These are phyloP conservation scores for Magnaporthiopsis rhizophila DNA, from an alignment of 2,329 filamentous ascomycete species.

Conservation along the genomic window DNA sequence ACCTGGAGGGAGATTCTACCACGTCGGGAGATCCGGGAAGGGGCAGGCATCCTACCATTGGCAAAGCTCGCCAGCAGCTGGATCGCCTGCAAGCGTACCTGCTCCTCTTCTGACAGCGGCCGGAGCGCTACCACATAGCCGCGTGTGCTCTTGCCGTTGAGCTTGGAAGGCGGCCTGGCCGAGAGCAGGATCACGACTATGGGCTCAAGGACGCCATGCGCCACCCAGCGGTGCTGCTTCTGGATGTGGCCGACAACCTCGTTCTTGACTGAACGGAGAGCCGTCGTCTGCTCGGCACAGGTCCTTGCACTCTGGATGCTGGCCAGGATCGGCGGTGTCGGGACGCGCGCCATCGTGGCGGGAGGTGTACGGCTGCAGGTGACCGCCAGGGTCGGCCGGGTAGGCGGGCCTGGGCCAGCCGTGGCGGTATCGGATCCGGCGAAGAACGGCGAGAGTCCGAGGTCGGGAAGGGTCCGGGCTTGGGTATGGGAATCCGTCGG, in stretches of 20 bases:
- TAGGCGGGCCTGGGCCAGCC: neutral
- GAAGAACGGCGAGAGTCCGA: too few relatives aligned
- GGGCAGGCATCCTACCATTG: conserved; percentile 53
- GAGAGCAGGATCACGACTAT: conserved; percentile 39
- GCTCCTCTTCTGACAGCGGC: conserved; percentile 52
- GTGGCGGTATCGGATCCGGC: neutral
- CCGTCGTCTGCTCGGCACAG: conserved; percentile 43
- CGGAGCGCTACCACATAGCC: conserved; percentile 24
- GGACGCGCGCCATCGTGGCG: conserved; percentile 43
- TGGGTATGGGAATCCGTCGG: neutral
- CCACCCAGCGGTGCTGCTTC: conserved; percentile 74
- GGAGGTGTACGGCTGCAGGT: neutral
- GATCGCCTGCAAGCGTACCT: conserved; percentile 67
- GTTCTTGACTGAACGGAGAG: conserved; percentile 73
- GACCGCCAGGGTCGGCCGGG: neutral
- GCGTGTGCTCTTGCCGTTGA: conserved; percentile 31
- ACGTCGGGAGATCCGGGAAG: too few relatives aligned
- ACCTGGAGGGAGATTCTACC: neutral
- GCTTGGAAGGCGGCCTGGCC: conserved; percentile 23
- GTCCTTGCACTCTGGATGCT: conserved; percentile 48
- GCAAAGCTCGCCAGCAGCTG: conserved; percentile 81
- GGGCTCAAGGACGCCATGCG: conserved; percentile 58
- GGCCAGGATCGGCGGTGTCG: conserved; percentile 44
- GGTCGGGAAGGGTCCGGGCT: neutral
- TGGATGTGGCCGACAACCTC: conserved; percentile 81